Conservation (phyloP, 163 green algal genomes). For the Chlorella variabilis region DNA sequence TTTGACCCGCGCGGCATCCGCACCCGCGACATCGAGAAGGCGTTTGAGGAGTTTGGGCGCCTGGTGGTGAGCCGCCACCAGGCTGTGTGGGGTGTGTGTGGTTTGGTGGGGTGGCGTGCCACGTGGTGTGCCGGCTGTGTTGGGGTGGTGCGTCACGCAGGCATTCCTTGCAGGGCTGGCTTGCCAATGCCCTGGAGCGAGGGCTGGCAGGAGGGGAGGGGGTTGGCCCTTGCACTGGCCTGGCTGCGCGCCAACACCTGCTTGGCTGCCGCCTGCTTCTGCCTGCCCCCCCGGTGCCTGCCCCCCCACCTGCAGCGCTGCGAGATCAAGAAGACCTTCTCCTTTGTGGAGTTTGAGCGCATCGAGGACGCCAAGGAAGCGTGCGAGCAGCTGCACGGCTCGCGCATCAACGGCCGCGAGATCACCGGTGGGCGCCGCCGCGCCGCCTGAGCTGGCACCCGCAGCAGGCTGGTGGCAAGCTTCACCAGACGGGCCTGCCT, state of each 20-base stretch:
- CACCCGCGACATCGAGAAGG: slow-evolving; percentile 51
- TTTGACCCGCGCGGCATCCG: slow-evolving; percentile 58
- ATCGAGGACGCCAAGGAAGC: slow-evolving; percentile 56
- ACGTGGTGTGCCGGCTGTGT: background rate
- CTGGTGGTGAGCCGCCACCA: slow-evolving; percentile 28
- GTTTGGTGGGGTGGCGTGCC: background rate
- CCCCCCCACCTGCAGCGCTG: slow-evolving; percentile 39
- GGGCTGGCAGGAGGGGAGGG: too few relatives aligned
- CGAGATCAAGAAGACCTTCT: slow-evolving; percentile 69
- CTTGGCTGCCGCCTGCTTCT: background rate
- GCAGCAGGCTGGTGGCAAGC: background rate
- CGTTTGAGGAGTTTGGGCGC: slow-evolving; percentile 62
- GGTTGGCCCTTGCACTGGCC: too few relatives aligned
- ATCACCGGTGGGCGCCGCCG: slow-evolving; percentile 56
- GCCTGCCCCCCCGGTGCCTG: background rate
- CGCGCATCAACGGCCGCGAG: slow-evolving; percentile 27
- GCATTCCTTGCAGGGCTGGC: background rate
- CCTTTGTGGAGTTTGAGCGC: slow-evolving; percentile 67
- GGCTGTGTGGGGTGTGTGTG: background rate
- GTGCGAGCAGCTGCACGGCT: slow-evolving; percentile 45
- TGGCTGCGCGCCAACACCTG: too few relatives aligned
- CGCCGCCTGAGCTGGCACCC: too few relatives aligned
- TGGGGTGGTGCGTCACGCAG: too few relatives aligned
- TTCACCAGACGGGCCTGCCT: too few relatives aligned
- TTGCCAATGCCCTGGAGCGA: background rate